These are phyloP conservation scores for Blastobotrys capitulatus DNA, from an alignment of 1,139 yeast species.

Conservation along the genomic window DNA sequence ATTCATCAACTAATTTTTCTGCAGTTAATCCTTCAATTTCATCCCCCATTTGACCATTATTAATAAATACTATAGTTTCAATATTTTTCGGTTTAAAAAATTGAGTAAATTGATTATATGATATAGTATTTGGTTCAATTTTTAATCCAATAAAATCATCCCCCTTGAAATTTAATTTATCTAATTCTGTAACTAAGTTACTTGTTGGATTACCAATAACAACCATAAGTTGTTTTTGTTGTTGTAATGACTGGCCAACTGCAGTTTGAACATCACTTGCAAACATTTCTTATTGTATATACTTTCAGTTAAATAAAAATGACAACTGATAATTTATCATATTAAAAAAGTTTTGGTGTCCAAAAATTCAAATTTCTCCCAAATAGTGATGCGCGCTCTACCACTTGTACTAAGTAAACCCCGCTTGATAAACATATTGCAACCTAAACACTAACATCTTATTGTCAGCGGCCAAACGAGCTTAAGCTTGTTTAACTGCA, in stretches of 20 bases:
- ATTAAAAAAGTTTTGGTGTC: no score
- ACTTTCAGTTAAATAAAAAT: no score
- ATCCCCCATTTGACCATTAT: conserved; percentile 38
- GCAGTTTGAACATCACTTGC: background rate
- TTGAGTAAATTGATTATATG: background rate
- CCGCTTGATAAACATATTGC: no score
- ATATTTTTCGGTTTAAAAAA: conserved; percentile 34
- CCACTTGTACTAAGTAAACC: no score
- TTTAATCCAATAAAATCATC: background rate
- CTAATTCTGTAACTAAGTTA: background rate
- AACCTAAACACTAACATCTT: no score
- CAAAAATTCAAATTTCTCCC: no score
- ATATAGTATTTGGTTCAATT: background rate
- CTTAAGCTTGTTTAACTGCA: no score
- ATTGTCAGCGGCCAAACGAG: no score
- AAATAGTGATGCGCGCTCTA: no score
- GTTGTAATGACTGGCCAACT: background rate
- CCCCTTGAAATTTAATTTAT: background rate
- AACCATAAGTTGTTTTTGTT: background rate
- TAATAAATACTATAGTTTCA: conserved; percentile 45
- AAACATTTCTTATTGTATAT: background rate
- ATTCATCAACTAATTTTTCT: background rate
- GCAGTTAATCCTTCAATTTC: background rate
- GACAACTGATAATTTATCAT: background rate
- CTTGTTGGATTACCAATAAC: background rate